Evolutionary conservation across 371 early-diverging fungal species (phyloP).

Genomic region (Mycotypha africana): DNA sequence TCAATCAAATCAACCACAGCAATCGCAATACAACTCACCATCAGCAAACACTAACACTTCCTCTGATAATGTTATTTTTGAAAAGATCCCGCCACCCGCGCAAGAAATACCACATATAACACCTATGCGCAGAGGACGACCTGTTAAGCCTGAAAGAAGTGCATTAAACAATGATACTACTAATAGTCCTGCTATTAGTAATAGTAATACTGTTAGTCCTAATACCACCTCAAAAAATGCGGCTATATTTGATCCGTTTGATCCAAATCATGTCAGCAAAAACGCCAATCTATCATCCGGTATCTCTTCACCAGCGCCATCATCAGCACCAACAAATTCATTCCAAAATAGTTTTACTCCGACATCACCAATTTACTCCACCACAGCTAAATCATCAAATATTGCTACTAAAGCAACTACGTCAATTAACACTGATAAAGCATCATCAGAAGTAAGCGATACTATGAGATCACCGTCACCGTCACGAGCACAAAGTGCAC

Average conservation of each 20-base stretch:
- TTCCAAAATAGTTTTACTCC: constrained; percentile 6
- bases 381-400: too few relatives aligned
- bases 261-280: constrained; percentile 11
- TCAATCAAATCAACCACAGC: neutral
- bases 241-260: constrained; percentile 20
- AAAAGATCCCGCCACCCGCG: constrained; percentile 33
- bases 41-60: too few relatives aligned
- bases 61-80: constrained; percentile 24
- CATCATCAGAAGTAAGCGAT: too few relatives aligned
- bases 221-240: neutral
- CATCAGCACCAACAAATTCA: neutral
- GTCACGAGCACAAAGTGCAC: constrained; percentile 12
- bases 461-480: neutral
- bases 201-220: constrained; percentile 5
- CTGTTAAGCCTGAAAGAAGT: constrained; percentile 29
- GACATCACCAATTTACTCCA: too few relatives aligned
- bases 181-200: neutral
- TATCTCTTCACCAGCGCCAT: neutral
- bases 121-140: constrained; percentile 75
- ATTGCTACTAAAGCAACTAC: too few relatives aligned
- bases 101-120: constrained; percentile 42
- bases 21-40: too few relatives aligned
- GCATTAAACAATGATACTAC: too few relatives aligned
- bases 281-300: neutral
- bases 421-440: constrained; percentile 1